Base-by-base conservation (phyloP, 2,329 filamentous ascomycete species). In the Alternaria alternata region DNA sequence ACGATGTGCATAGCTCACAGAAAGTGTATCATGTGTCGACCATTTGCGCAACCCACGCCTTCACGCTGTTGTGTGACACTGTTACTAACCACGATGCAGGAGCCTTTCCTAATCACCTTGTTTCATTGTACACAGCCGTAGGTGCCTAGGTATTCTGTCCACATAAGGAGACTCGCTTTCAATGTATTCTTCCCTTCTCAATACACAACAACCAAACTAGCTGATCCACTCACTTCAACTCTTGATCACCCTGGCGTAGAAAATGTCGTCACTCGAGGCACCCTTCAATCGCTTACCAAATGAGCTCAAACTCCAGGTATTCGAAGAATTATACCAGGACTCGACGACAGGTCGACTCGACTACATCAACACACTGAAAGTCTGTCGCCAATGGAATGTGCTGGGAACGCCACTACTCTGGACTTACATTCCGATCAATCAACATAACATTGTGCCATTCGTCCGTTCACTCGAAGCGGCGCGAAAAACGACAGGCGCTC, bases 1-100 rank as follows among this genome's bases (percentile, higher is more conserved):
- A 7, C 3, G 34, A 30, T 1, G 0, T 30, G 5, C 11, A 9
- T 30, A 0, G 11, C 28, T 30, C 8, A 4, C 1, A 0, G 28
- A 30, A 5, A 30, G 1, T 30, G 28, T 5, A 30, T 30, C 28
- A 30, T 1, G 9, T 30, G 28, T 30, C 3, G 28, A 30, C 28
- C 0, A 30, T 4, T 30, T 9, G 5, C 28, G 28, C 28, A 11
- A 30, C 28, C 28, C 28, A 11, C 1, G 28, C 11, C 9, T 30
- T 12, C 9, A 11, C 28, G 7, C 24, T 26, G 24, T 26, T 26
- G 2, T 2, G 6, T 26, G 24, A 14, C 0, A 36, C 1, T 36
- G 4, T 36, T 14, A 1, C 12, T 2, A 34, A 16, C 14, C 1
- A 12, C 4, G 2, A 6, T 36, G 14, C 32, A 36, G 32, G 4